These are phyloP conservation scores for Asterella californica DNA, from an alignment of 225 moss, liverwort and hornwort genomes.

Conservation along the genomic window DNA sequence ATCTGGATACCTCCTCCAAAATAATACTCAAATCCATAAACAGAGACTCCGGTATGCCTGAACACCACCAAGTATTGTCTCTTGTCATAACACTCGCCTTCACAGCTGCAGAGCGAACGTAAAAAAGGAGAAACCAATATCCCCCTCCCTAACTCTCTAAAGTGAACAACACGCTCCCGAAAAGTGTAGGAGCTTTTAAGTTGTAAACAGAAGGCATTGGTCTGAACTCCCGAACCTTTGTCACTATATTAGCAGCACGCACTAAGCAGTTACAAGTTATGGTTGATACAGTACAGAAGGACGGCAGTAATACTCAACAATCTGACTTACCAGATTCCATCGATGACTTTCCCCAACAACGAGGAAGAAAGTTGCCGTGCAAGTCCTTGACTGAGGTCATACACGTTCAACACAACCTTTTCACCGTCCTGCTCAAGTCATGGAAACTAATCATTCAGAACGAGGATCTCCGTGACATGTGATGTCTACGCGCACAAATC, in stretches of 20 bases:
- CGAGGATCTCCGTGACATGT: neutral
- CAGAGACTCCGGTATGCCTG: slow-evolving; percentile 90
- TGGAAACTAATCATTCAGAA: neutral
- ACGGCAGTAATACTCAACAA: neutral
- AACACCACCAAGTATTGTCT: neutral
- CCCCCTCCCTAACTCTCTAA: too few relatives aligned
- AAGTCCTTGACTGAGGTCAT: slow-evolving; percentile 89
- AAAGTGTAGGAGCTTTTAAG: neutral
- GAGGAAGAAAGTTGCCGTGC: slow-evolving; percentile 84
- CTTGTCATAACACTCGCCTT: too few relatives aligned
- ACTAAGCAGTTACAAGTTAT: neutral
- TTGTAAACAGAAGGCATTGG: neutral
- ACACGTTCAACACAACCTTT: slow-evolving; percentile 78
- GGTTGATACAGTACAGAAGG: neutral
- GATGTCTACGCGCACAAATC: neutral
- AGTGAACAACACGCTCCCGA: too few relatives aligned
- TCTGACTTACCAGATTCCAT: slow-evolving; percentile 62
- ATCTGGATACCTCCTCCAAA: slow-evolving; percentile 94
- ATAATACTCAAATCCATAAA: slow-evolving; percentile 80
- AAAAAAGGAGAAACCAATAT: too few relatives aligned
- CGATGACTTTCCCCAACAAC: slow-evolving; percentile 85
- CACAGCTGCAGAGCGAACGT: too few relatives aligned
- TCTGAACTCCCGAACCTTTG: neutral
- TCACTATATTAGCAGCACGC: neutral
- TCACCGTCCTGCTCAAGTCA: slow-evolving; percentile 57